A percentile compares a stretch with the other conserved stretches of the same genome.
phyloP scores from a whole-genome alignment of 495 filamentous ascomycete genomes.

The Podospora pseudopauciseta region DNA sequence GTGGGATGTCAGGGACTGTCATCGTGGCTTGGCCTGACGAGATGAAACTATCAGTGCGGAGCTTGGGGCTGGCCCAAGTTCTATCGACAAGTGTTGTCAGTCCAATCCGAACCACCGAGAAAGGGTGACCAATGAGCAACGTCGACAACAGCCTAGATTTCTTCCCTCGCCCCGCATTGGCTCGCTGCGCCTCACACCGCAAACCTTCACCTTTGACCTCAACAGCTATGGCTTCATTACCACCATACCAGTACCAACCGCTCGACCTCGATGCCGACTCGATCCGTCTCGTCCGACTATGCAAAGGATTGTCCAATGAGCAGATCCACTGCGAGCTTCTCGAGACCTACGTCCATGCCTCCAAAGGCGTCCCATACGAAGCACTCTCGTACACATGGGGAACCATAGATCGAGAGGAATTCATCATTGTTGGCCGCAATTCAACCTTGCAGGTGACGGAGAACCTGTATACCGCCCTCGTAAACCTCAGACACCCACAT shows the following conservation, averaged over 20 bases:
- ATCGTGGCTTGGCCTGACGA: too few species aligned
- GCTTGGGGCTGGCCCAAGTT: too few species aligned
- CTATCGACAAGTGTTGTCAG: too few species aligned
- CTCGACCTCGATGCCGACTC: conserved; percentile 8
- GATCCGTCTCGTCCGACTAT: neutral
- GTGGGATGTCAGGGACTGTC: too few species aligned
- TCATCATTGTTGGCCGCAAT: neutral
- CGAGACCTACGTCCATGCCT: conserved; percentile 3
- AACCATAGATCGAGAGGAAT: neutral
- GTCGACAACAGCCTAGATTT: neutral
- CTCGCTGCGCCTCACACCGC: neutral
- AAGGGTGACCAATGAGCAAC: neutral
- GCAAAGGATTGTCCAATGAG: neutral
- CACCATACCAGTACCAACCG: neutral
- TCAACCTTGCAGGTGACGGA: neutral
- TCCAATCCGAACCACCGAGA: too few species aligned
- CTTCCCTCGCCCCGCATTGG: neutral
- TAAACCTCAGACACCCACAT: neutral
- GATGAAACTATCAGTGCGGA: too few species aligned
- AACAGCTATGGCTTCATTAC: neutral
- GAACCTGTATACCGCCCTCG: neutral
- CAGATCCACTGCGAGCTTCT: conserved; percentile 11
- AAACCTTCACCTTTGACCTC: neutral
- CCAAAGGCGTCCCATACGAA: conserved; percentile 1
- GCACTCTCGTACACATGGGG: conserved; percentile 9